Percentiles rank a stretch among this genome's conserved stretches.
Evolutionary conservation across 2,329 filamentous ascomycete species (phyloP).

Genomic region (Xylaria sp.): DNA sequence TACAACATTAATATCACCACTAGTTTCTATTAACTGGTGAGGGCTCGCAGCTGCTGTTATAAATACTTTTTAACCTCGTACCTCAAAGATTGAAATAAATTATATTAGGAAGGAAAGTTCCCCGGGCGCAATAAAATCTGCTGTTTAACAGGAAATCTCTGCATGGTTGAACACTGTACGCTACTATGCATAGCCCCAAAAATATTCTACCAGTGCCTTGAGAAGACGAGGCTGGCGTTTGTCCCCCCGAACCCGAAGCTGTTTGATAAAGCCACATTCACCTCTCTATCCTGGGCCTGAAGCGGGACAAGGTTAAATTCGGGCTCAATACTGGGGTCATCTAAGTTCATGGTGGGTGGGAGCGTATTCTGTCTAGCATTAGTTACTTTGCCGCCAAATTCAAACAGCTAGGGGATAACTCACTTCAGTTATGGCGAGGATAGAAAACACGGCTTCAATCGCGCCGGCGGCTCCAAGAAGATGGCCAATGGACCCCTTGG

Average conservation of each 20-base stretch:
- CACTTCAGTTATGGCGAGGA: constrained; percentile 83
- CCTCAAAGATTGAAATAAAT: too few relatives aligned
- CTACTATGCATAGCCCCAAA: too few relatives aligned
- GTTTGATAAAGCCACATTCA: constrained; percentile 86
- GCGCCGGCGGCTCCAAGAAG: constrained; percentile 91
- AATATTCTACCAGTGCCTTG: constrained; percentile 43
- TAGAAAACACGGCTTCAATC: constrained; percentile 86
- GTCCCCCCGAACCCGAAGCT: constrained; percentile 99
- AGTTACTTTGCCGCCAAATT: constrained; percentile 11
- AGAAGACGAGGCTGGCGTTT: constrained; percentile 89
- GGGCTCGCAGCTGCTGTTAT: too few relatives aligned
- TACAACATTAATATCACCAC: too few relatives aligned
- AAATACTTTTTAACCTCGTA: too few relatives aligned
- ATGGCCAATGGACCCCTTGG: constrained; percentile 93
- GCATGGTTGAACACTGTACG: too few relatives aligned
- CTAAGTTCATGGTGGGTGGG: constrained; percentile 88
- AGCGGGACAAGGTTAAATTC: constrained; percentile 88
- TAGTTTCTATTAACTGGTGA: too few relatives aligned
- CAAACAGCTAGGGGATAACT: constrained; percentile 47
- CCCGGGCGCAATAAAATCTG: too few relatives aligned
- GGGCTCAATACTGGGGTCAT: constrained; percentile 72
- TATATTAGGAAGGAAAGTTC: too few relatives aligned
- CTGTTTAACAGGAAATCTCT: too few relatives aligned
- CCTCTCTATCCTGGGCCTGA: constrained; percentile 73
- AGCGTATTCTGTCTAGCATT: constrained; percentile 71